A percentile compares a stretch with the other conserved stretches of the same genome.
phyloP scores from a whole-genome alignment of 495 filamentous ascomycete genomes.

The Aspergillus wentii region DNA sequence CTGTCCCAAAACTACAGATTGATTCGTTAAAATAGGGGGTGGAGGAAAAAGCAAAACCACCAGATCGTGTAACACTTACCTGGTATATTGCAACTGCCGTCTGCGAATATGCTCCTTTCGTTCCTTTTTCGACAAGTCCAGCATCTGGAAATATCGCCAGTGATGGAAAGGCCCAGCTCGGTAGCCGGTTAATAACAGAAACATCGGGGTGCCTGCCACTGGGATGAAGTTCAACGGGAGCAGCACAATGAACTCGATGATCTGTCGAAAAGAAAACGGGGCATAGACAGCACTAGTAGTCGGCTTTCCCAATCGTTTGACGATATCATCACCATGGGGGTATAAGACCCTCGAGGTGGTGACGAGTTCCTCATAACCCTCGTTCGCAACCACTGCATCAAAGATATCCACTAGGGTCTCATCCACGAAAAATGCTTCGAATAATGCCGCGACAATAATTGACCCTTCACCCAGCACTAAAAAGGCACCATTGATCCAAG shows the following conservation, averaged over 20 bases:
- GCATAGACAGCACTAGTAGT: constrained; percentile 54
- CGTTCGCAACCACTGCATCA: constrained; percentile 56
- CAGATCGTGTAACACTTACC: constrained; percentile 39
- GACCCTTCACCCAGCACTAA: constrained; percentile 63
- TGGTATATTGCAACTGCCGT: constrained; percentile 57
- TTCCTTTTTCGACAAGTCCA: constrained; percentile 53
- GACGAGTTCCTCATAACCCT: constrained; percentile 55
- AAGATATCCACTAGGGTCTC: constrained; percentile 66
- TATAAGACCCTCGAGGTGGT: constrained; percentile 48
- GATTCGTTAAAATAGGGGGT: constrained; percentile 1
- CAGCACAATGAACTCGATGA: constrained; percentile 68
- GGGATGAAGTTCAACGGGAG: constrained; percentile 65
- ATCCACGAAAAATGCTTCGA: constrained; percentile 66
- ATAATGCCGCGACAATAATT: constrained; percentile 54
- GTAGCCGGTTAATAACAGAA: constrained; percentile 58
- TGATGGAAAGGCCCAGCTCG: constrained; percentile 63
- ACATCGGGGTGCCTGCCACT: constrained; percentile 57
- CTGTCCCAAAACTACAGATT: constrained; percentile 50
- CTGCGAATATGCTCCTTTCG: constrained; percentile 48
- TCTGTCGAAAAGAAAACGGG: constrained; percentile 70
- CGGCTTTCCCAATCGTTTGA: constrained; percentile 54
- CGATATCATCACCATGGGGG: constrained; percentile 46
- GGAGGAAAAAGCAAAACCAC: background rate
- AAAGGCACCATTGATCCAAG: constrained; percentile 60
- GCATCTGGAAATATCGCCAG: constrained; percentile 60